Base-by-base conservation (phyloP, 768 basidiomycete genomes). In the Phanerochaete carnosa region DNA sequence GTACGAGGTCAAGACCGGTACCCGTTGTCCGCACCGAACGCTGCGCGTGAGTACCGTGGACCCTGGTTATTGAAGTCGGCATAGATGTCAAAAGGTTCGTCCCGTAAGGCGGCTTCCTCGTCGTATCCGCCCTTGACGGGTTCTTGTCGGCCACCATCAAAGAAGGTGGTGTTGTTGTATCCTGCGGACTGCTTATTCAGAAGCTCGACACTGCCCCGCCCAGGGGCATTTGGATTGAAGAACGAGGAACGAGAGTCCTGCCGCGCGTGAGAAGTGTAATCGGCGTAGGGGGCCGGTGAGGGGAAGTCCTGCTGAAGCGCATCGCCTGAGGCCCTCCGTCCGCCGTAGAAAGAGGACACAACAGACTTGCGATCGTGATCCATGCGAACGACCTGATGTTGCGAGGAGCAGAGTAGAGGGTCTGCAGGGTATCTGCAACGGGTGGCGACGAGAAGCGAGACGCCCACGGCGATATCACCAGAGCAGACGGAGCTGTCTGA, bases 41-140 rank as follows among this genome's bases (percentile, higher is more conserved):
- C 80, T 23, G 79, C 62, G 28, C 59, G 75, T 67, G 88, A 90
- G 66, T 94, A 94, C 58, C 82, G 78, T 23, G 91, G 92, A 1
- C 92, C 92, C 5, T 84, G 72, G 66, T 94, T 94, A 76, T 94
- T 94, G 74, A 94, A 94, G 74, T 94, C 92, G 23, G 92, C 90
- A 70, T 86, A 94, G 47, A 94, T 85, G 71, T 94, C 90, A 86
- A 89, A 93, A 1, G 76, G 80, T 16, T 74, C 77, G 45, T 75
- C 77, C 59, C 51, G 30, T 26, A 68, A 67, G n/a, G 67, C 71
- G 6, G 54, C 54, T 65, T 87, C 85, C 69, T 92, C 91, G 64
- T 92, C 90, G 57, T 80, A 75, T n/a, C 86, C 89, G 9, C 85
- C 87, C 69, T 90, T 91, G 63, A 92, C 72, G 5, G 92, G 92